Evolutionary conservation across 1,284 basidiomycete species (phyloP), one percentile per base, ranked within the genome.

Genomic region (Leccinum holopus): DNA sequence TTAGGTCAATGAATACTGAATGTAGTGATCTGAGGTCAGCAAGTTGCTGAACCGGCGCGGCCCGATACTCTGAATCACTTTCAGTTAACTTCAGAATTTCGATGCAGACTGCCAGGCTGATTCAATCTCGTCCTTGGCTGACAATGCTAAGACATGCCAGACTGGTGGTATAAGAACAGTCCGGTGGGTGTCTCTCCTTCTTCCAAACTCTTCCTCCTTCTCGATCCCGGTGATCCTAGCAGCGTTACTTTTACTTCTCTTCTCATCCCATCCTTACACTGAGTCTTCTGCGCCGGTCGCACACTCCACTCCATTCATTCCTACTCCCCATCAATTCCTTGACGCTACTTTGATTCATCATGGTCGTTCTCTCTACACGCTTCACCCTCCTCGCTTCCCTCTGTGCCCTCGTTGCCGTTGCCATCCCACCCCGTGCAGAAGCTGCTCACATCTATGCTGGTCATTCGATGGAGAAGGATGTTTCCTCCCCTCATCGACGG

Each of bases 171-270:
- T 71, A 74, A 74, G 56, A 68, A 35, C 49, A 9, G 25, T 52
- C 57, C 55, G 32, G 54, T 58, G 58, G 58, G 63, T 59, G 47
- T 28, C 28, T 37, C 41, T 39, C 16, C 28, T 49, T 51, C 47
- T 63, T 56, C 44, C 32, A 30, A 65, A 60, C 62, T 61, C 54
- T 63, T 44, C 7, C 49, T 21, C 58, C 55, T 11, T 57, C 56
- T 66, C 32, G 72, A 63, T 75, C 73, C 71, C 18, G 67, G 73
- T 64, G 71, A 64, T 75, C 70, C 67, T 64, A 62, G 21, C 52
- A 59, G 59, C 69, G 67, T 63, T 44, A 54, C 12, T 41, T 61
- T 28, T 28, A 14, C 60, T 58, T 58, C 12, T 5, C 39, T 51
- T 60, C 32, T 5, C 30, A 53, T 58, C 16, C 3, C 18, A 28